Evolutionary conservation across 441 rosid genomes (phyloP), one percentile per base, ranked within the genome.

Genomic region (Pelargonium fulgidum): DNA sequence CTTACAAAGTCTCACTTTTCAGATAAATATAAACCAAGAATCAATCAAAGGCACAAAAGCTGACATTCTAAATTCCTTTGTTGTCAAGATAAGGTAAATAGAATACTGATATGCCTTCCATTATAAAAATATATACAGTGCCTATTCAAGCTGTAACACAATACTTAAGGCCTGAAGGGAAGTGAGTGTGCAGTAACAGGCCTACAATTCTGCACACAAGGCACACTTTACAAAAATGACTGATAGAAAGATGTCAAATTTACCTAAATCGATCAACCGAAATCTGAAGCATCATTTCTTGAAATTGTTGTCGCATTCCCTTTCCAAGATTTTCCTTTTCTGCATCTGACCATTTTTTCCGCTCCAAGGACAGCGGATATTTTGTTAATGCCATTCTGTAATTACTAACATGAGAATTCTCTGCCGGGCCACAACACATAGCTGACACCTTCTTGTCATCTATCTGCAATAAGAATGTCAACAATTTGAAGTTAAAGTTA

Each of bases 251-350:
- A 72, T 47, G 41, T 4, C 9, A 54, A 66, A 45, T 72, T 69
- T 76, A 91, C 93, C 95, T 82, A 68, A 72, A 68, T 64, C 71
- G 79, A 67, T 85, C 90, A 76, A 84, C 39, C 29, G 96, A 89
- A 67, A 79, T 81, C 19, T 68, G 72, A 74, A 92, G 81, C 64
- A 86, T 69, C 80, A 75, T 78, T 72, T 90, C 92, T 78, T 94
- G 97, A 81, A 87, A 76, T 73, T 89, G 94, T 75, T 90, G 93
- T 77, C 77, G 78, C 19, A 92, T 62, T 74, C 99, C 99, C 78
- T 85, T 86, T 24, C 74, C 78, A 67, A 94, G 96, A 66, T 85
- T 90, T 82, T 86, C 82, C 73, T 64, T 90, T 72, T 94, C 99
- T 56, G 41, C 79, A 47, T 72, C 68, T 41, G 91, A 79, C 99